These are phyloP conservation scores for Chimonanthus salicifolius DNA, from an alignment of 164 flowering plant species.

Conservation along the genomic window DNA sequence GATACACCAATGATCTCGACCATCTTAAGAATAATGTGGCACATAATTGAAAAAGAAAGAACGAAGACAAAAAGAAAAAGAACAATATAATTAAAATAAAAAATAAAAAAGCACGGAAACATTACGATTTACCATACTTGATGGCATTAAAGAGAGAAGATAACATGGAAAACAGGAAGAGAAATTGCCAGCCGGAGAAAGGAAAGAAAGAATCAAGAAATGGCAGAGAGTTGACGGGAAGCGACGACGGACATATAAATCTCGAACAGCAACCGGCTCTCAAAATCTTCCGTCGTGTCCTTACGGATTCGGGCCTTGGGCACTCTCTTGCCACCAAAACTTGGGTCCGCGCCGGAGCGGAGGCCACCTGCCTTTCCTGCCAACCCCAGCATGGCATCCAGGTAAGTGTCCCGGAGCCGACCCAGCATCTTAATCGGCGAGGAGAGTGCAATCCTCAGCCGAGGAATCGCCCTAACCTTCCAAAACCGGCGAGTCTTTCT, in stretches of 20 bases:
- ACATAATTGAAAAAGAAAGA: too few relatives aligned
- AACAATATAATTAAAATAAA: too few relatives aligned
- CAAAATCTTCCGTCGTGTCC: neutral
- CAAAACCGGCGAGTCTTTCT: neutral
- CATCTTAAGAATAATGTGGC: too few relatives aligned
- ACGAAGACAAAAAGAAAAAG: too few relatives aligned
- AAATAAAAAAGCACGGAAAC: too few relatives aligned
- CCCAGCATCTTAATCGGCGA: neutral
- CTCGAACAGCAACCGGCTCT: conserved; percentile 3
- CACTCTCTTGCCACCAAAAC: neutral
- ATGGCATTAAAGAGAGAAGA: too few relatives aligned
- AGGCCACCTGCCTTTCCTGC: neutral
- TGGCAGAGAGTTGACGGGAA: neutral
- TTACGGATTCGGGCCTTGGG: neutral
- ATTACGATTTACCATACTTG: too few relatives aligned
- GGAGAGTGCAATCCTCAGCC: neutral
- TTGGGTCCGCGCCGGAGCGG: neutral
- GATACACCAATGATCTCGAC: too few relatives aligned
- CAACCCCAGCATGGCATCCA: conserved; percentile 1
- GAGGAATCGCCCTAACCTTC: neutral
- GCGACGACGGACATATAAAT: conserved; percentile 1
- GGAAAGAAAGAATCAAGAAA: too few relatives aligned
- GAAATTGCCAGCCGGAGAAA: too few relatives aligned
- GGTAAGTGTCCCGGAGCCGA: conserved; percentile 6
- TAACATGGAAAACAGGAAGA: too few relatives aligned